Evolutionary conservation across 257 asterid species (phyloP).

Genomic region (Salvia hispanica): DNA sequence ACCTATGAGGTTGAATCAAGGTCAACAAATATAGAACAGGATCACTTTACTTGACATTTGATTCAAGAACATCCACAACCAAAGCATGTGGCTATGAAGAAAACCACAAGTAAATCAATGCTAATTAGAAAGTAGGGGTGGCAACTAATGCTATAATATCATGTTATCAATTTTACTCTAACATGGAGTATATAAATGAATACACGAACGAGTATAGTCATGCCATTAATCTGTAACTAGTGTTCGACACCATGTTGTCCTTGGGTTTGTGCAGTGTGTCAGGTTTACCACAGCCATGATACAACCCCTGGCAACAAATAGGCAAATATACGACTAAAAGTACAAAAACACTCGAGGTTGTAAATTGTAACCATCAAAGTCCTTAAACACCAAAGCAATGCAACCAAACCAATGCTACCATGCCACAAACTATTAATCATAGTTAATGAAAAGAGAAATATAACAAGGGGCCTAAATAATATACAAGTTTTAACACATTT

Average conservation of each 20-base stretch:
- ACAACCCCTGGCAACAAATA: background rate
- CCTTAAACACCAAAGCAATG: background rate
- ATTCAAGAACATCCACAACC: background rate
- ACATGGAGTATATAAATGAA: background rate
- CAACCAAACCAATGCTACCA: background rate
- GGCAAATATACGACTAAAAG: background rate
- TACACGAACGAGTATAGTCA: background rate
- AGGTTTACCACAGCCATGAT: background rate
- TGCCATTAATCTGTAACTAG: background rate
- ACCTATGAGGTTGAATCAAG: background rate
- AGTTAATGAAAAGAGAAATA: background rate
- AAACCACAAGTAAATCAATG: background rate
- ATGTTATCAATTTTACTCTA: background rate
- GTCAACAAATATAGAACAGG: background rate
- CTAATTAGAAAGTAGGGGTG: background rate
- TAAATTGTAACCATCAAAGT: background rate
- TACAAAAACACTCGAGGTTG: too few relatives aligned
- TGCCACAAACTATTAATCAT: background rate
- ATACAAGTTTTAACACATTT: background rate
- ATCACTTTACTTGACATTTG: background rate
- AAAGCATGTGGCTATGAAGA: background rate
- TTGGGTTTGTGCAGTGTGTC: background rate
- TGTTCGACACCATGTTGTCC: background rate
- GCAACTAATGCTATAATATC: background rate
- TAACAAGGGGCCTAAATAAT: background rate